Conservation (phyloP, 345 rosid genomes). For the Mercurialis annua region DNA sequence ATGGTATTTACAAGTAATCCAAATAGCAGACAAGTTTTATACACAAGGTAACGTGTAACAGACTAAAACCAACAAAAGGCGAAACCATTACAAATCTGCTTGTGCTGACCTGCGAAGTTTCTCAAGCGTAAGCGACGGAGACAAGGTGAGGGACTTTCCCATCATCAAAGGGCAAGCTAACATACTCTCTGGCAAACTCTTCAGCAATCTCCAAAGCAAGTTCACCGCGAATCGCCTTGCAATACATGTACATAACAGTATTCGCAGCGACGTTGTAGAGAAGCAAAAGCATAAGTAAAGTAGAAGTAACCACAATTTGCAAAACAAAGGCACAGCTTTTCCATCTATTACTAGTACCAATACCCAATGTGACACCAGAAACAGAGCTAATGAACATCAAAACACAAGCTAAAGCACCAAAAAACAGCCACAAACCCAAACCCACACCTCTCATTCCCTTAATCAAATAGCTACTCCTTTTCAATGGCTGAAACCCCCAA, state of each 20-base stretch:
- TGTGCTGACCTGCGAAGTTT: background rate
- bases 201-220: slow-evolving; percentile 68
- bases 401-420: slow-evolving; percentile 21
- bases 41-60: background rate
- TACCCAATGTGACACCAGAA: slow-evolving; percentile 14
- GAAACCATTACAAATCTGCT: background rate
- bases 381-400: slow-evolving; percentile 27
- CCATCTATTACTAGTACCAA: slow-evolving; percentile 32
- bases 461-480: slow-evolving; percentile 48
- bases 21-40: slow-evolving; percentile 1
- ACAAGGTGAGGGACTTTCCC: slow-evolving; percentile 69
- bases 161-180: slow-evolving; percentile 71
- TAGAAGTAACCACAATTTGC: slow-evolving; percentile 43
- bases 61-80: background rate
- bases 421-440: slow-evolving; percentile 33
- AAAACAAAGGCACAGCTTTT: slow-evolving; percentile 38
- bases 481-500: slow-evolving; percentile 64
- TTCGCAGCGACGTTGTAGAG: slow-evolving; percentile 47
- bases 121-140: slow-evolving; percentile 30
- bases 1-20: slow-evolving; percentile 13
- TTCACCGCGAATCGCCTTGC: slow-evolving; percentile 68
- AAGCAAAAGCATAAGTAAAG: slow-evolving; percentile 26
- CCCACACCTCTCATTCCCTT: slow-evolving; percentile 49
- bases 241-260: slow-evolving; percentile 61
- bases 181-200: slow-evolving; percentile 61